Percentiles rank a stretch among this genome's conserved stretches.
phyloP scores from a whole-genome alignment of 1,284 basidiomycete species.

The Sporisorium sorghi region DNA sequence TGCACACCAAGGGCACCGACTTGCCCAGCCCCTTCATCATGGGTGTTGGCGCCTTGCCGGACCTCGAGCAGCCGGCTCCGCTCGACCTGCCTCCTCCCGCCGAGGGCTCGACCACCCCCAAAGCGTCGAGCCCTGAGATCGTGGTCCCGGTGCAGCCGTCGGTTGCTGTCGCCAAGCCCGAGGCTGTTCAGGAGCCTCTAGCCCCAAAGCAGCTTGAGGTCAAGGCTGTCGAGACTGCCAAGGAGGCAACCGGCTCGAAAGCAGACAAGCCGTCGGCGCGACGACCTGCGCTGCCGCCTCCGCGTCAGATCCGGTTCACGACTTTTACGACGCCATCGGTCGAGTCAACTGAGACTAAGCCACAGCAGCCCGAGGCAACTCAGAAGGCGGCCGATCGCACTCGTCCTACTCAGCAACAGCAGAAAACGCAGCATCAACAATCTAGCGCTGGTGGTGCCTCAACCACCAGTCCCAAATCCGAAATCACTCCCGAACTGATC shows the following conservation, averaged over 20 bases:
- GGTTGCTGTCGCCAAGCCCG: conserved; percentile 1
- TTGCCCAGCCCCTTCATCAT: conserved; percentile 47
- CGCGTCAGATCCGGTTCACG: conserved; percentile 50
- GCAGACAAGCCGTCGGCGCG: conserved; percentile 25
- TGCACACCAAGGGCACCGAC: conserved; percentile 33
- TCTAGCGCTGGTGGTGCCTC: conserved; percentile 10
- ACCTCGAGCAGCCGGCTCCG: conserved; percentile 47
- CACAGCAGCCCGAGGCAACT: conserved; percentile 20
- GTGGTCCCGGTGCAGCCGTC: neutral
- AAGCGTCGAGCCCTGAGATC: conserved; percentile 20
- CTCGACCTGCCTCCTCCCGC: conserved; percentile 37
- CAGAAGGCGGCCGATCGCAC: neutral
- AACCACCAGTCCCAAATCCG: conserved; percentile 15
- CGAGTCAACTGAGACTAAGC: conserved; percentile 19
- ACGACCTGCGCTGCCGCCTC: conserved; percentile 45
- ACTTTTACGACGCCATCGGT: conserved; percentile 40
- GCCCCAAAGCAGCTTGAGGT: conserved; percentile 2
- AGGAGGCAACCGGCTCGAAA: conserved; percentile 14
- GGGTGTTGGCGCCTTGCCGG: conserved; percentile 35
- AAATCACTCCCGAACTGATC: conserved; percentile 35
- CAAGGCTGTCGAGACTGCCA: conserved; percentile 4
- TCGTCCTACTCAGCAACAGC: conserved; percentile 26
- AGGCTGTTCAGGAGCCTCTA: neutral
- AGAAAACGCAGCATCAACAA: conserved; percentile 34
- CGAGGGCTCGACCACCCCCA: conserved; percentile 37